Evolutionary conservation across 2,329 filamentous ascomycete species (phyloP).

Genomic region (Bretziella fagacearum): DNA sequence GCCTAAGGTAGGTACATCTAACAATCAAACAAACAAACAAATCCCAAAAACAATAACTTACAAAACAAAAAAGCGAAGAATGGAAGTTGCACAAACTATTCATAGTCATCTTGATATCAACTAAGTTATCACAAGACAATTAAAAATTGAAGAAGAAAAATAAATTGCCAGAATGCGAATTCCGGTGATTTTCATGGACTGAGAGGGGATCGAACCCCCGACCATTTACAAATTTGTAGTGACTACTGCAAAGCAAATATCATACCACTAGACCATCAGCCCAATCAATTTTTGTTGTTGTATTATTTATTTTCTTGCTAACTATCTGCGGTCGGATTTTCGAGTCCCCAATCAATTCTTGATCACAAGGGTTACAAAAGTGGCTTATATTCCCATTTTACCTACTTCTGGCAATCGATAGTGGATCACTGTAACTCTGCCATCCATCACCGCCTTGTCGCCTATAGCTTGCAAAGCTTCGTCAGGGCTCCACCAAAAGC

Average conservation of each 20-base stretch:
- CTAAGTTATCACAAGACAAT: neutral
- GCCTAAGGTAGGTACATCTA: too few relatives aligned
- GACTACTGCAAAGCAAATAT: conserved; percentile 16
- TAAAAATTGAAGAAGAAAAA: neutral
- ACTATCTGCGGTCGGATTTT: too few relatives aligned
- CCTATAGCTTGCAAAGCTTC: neutral
- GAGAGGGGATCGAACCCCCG: conserved; percentile 16
- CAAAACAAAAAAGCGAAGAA: too few relatives aligned
- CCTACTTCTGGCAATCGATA: too few relatives aligned
- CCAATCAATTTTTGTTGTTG: conserved; percentile 11
- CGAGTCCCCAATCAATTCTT: too few relatives aligned
- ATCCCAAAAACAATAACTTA: neutral
- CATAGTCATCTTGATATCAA: neutral
- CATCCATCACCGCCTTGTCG: neutral
- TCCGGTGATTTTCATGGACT: conserved; percentile 9
- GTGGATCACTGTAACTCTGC: neutral
- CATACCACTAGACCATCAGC: conserved; percentile 16
- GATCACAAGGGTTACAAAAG: neutral
- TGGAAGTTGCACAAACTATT: neutral
- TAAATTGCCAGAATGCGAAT: neutral
- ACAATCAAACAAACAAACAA: neutral
- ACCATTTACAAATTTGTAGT: conserved; percentile 15
- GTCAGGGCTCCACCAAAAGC: neutral
- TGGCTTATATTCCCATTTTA: neutral
- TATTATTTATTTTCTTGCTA: too few relatives aligned